A percentile compares a stretch with the other conserved stretches of the same genome.
These are phyloP conservation scores for Voacanga thouarsii DNA, from an alignment of 257 asterid species.

Conservation along the genomic window DNA sequence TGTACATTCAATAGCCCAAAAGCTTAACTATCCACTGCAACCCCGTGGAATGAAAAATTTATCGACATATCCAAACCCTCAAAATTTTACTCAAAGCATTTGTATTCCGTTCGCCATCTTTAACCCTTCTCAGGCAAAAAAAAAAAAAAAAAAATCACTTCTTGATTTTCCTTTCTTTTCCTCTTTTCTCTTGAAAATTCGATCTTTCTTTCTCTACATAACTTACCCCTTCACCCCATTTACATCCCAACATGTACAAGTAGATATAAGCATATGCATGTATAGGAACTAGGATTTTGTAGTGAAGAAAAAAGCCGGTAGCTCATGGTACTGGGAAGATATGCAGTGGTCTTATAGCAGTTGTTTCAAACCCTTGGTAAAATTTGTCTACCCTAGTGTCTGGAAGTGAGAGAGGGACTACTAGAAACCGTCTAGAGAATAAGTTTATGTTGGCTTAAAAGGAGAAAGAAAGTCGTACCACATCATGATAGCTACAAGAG, in stretches of 20 bases:
- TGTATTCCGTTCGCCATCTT: background rate
- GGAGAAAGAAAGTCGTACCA: no score
- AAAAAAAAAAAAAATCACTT: background rate
- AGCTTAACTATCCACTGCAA: slow-evolving; percentile 9
- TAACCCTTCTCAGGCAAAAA: background rate
- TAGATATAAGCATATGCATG: background rate
- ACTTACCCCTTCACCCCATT: background rate
- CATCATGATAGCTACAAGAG: no score
- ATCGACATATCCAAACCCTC: slow-evolving; percentile 18
- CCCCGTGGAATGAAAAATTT: slow-evolving; percentile 11
- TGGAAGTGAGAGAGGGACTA: background rate
- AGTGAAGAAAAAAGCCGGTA: background rate
- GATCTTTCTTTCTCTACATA: slow-evolving; percentile 10
- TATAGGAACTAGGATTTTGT: background rate
- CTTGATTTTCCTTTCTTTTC: background rate
- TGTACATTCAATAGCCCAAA: slow-evolving; percentile 19
- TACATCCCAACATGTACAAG: slow-evolving; percentile 13
- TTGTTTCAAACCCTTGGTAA: background rate
- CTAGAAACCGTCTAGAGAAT: background rate
- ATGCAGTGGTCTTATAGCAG: background rate
- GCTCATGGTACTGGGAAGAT: background rate
- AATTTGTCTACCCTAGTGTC: background rate
- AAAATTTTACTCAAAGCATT: slow-evolving; percentile 1
- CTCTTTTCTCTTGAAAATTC: slow-evolving; percentile 21
- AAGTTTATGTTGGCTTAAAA: background rate